Evolutionary conservation across 1,284 basidiomycete species (phyloP).

Genomic region (Malassezia pachydermatis): DNA sequence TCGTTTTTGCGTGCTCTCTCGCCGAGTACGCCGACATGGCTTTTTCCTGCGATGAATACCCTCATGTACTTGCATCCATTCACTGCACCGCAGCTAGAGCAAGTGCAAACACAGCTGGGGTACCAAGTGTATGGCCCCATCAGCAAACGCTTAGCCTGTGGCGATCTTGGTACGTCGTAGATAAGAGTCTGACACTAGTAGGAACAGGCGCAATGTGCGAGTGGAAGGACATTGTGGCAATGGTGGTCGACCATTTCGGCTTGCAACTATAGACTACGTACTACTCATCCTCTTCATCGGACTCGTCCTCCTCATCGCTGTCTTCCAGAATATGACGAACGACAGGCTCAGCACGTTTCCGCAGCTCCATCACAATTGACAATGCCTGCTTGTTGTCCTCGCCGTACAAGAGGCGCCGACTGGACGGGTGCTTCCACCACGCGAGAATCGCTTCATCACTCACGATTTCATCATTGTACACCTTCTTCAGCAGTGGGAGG

Average conservation of each 20-base stretch:
- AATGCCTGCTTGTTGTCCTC: slow-evolving; percentile 15
- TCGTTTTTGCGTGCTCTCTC: slow-evolving; percentile 76
- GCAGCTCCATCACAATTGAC: slow-evolving; percentile 41
- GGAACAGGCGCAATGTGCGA: slow-evolving; percentile 38
- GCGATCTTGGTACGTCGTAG: slow-evolving; percentile 64
- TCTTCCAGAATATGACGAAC: slow-evolving; percentile 48
- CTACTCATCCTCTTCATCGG: slow-evolving; percentile 20
- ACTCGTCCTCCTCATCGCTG: slow-evolving; percentile 42
- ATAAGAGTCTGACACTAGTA: neutral
- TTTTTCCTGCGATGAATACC: slow-evolving; percentile 98
- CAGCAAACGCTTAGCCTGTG: slow-evolving; percentile 76
- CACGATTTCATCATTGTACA: slow-evolving; percentile 51
- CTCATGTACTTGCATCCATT: slow-evolving; percentile 93
- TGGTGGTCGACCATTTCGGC: slow-evolving; percentile 19
- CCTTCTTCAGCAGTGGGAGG: slow-evolving; percentile 48
- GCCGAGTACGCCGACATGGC: slow-evolving; percentile 67
- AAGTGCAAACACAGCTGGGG: slow-evolving; percentile 64
- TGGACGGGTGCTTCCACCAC: slow-evolving; percentile 47
- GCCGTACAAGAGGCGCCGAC: slow-evolving; percentile 8
- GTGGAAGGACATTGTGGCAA: slow-evolving; percentile 31
- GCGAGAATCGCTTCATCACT: slow-evolving; percentile 48
- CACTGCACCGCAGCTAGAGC: slow-evolving; percentile 66
- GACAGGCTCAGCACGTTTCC: slow-evolving; percentile 48
- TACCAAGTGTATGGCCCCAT: slow-evolving; percentile 78
- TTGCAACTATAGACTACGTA: slow-evolving; percentile 12